These are phyloP conservation scores for Avena sativa DNA, from an alignment of 176 grass and related monocot species.

Conservation along the genomic window DNA sequence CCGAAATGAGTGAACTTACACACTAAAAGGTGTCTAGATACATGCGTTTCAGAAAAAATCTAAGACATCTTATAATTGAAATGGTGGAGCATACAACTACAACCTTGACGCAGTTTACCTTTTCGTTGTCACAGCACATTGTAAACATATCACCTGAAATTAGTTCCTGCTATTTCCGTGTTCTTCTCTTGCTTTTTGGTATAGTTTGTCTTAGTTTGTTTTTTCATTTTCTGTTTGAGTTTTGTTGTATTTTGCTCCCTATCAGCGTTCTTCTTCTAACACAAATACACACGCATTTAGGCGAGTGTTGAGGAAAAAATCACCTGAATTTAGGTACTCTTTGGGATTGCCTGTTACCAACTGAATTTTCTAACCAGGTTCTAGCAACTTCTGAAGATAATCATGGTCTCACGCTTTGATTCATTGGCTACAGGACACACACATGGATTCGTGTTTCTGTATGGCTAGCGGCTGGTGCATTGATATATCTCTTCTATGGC, in stretches of 20 bases:
- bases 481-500: constrained; percentile 82
- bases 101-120: background rate
- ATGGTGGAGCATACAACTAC: background rate
- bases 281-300: background rate
- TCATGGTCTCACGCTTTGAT: constrained; percentile 18
- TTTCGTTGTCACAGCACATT: background rate
- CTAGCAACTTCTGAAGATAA: constrained; percentile 30
- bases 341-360: background rate
- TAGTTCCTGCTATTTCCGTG: background rate
- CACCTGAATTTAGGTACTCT: background rate
- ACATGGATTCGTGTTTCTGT: constrained; percentile 81
- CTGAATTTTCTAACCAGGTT: background rate
- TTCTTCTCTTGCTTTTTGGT: background rate
- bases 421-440: constrained; percentile 46
- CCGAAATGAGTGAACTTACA: too few species aligned
- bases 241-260: background rate
- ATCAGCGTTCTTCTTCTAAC: background rate
- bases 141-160: background rate
- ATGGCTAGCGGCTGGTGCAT: constrained; percentile 64
- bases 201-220: background rate
- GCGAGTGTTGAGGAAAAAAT: background rate
- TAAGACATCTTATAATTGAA: too few species aligned
- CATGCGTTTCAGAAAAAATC: too few species aligned
- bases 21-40: too few species aligned
- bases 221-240: background rate